phyloP scores from a whole-genome alignment of 2,329 filamentous ascomycete genomes.

The Talaromyces sp. region DNA sequence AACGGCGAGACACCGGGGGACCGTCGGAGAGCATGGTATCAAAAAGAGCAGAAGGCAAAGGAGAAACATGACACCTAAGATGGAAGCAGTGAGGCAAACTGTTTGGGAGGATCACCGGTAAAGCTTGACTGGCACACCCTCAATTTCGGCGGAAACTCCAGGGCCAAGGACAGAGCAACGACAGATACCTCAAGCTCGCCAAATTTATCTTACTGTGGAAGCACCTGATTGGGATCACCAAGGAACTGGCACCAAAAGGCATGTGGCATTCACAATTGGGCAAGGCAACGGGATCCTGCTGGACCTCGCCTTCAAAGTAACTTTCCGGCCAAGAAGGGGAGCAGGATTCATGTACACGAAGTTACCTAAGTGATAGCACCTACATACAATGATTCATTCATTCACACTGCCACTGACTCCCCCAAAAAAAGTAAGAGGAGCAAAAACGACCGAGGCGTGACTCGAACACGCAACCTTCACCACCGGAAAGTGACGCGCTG shows the following conservation, averaged over 20 bases:
- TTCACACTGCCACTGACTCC: too few species aligned
- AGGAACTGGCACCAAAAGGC: too few species aligned
- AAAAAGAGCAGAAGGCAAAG: background rate
- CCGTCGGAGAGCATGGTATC: background rate
- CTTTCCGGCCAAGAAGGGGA: too few species aligned
- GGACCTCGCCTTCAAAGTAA: background rate
- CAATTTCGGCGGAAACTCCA: background rate
- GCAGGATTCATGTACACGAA: too few species aligned
- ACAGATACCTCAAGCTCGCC: too few species aligned
- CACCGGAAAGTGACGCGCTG: constrained; percentile 15
- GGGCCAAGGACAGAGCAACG: background rate
- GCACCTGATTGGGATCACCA: too few species aligned
- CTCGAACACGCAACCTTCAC: constrained; percentile 21
- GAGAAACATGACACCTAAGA: background rate
- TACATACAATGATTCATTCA: too few species aligned
- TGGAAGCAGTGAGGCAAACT: background rate
- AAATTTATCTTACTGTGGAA: too few species aligned
- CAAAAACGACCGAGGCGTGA: constrained; percentile 17
- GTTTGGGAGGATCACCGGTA: background rate
- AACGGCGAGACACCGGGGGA: background rate
- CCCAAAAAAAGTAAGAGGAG: background rate
- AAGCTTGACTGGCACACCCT: background rate
- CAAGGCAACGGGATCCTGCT: background rate
- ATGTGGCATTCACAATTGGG: too few species aligned
- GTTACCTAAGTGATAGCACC: too few species aligned